Evolutionary conservation across 2,329 filamentous ascomycete species (phyloP).

Genomic region (Cladosporium sp.): DNA sequence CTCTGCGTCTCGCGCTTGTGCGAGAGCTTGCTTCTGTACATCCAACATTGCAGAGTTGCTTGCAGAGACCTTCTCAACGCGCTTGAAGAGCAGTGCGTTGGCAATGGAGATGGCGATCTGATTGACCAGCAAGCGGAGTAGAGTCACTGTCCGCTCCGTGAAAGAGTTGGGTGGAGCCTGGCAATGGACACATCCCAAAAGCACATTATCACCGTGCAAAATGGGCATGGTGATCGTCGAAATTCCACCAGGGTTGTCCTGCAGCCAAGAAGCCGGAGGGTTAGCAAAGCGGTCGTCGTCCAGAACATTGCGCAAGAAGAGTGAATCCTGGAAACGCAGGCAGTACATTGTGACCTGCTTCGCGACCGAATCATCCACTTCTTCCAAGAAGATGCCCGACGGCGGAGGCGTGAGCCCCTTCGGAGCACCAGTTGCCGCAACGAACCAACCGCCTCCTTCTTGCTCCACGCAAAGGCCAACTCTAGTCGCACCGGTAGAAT

Average conservation of each 20-base stretch:
- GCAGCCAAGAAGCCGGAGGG: conserved; percentile 62
- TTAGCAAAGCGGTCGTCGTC: conserved; percentile 74
- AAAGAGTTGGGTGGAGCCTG: conserved; percentile 70
- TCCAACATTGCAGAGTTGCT: conserved; percentile 73
- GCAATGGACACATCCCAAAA: conserved; percentile 69
- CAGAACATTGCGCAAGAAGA: conserved; percentile 67
- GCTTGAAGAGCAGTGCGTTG: conserved; percentile 58
- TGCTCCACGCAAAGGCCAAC: conserved; percentile 71
- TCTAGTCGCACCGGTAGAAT: conserved; percentile 67
- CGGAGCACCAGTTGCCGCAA: conserved; percentile 67
- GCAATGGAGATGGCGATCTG: conserved; percentile 64
- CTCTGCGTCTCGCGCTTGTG: conserved; percentile 66
- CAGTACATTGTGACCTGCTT: conserved; percentile 73
- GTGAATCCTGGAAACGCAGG: conserved; percentile 66
- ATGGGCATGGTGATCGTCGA: conserved; percentile 77
- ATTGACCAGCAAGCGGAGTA: conserved; percentile 63
- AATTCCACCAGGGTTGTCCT: conserved; percentile 62
- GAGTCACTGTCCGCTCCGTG: conserved; percentile 57
- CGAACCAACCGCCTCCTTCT: conserved; percentile 59
- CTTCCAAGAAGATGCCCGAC: conserved; percentile 57
- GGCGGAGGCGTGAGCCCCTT: conserved; percentile 65
- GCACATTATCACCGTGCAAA: conserved; percentile 61
- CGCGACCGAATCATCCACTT: conserved; percentile 60
- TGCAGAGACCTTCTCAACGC: conserved; percentile 69
- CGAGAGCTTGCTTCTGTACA: conserved; percentile 67